Evolutionary conservation across 2,329 filamentous ascomycete species (phyloP).

Genomic region (Penicillium psychrosexuale): DNA sequence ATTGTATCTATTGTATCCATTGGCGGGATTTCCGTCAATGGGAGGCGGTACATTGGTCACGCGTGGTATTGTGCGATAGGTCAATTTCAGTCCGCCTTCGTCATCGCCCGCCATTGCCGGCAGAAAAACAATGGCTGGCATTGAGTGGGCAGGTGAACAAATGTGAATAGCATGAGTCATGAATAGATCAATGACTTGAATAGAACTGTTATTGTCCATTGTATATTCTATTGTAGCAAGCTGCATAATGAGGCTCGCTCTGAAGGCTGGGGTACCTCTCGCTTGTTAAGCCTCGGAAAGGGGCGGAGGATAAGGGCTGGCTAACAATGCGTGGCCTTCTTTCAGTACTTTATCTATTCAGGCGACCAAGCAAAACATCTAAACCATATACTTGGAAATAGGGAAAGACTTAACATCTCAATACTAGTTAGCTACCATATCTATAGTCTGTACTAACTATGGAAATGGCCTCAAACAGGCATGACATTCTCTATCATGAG

Average conservation of each 20-base stretch:
- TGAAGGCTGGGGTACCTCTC: background rate
- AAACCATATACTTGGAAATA: background rate
- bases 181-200: background rate
- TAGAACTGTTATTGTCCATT: background rate
- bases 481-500: conserved; percentile 34
- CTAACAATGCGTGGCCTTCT: conserved; percentile 2
- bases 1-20: background rate
- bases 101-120: conserved; percentile 29
- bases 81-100: conserved; percentile 26
- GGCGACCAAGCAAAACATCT: too few species aligned
- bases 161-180: background rate
- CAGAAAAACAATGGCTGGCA: conserved; percentile 19
- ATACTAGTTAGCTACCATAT: background rate
- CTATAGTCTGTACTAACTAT: conserved; percentile 1
- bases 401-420: background rate
- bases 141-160: background rate
- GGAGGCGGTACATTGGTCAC: background rate
- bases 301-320: conserved; percentile 8
- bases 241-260: background rate
- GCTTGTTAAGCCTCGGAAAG: conserved; percentile 10
- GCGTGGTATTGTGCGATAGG: conserved; percentile 5
- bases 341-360: background rate
- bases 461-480: conserved; percentile 19
- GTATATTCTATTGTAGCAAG: background rate
- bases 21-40: background rate